Evolutionary conservation across 148 eudicot species (phyloP).

Genomic region (Chenopodium suecicum): DNA sequence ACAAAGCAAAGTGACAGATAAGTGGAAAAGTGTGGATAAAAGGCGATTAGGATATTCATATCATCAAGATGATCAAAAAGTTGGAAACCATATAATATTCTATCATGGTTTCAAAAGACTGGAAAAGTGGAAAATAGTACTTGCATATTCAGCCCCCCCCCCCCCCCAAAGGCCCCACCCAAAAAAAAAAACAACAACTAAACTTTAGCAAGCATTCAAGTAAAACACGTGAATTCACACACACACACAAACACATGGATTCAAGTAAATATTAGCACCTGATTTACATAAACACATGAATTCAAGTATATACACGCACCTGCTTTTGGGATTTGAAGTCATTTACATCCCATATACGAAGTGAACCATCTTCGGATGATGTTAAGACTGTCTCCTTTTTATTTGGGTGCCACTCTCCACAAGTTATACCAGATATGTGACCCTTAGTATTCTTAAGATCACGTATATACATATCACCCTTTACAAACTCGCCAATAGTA

Average conservation of each 20-base stretch:
- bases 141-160: too few relatives aligned
- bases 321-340: conserved; percentile 95
- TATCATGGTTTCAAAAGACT: not conserved
- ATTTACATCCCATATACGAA: conserved; percentile 97
- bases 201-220: not conserved
- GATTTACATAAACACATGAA: conserved; percentile 36
- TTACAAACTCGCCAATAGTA: conserved; percentile 89
- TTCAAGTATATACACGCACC: conserved; percentile 37
- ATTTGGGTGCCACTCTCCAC: conserved; percentile 98
- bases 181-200: not conserved
- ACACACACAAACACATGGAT: not conserved
- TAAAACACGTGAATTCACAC: not conserved
- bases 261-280: conserved; percentile 42
- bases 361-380: conserved; percentile 97
- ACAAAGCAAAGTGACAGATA: not conserved
- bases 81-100: not conserved
- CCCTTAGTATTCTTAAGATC: conserved; percentile 98
- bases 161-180: too few relatives aligned
- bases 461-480: conserved; percentile 99
- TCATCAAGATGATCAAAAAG: not conserved
- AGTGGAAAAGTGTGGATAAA: not conserved
- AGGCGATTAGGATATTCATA: not conserved
- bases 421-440: conserved; percentile 90
- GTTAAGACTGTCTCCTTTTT: conserved; percentile 81
- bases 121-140: not conserved